Base-by-base conservation (phyloP, 805 yeast species). In the Candida multigemmis region DNA sequence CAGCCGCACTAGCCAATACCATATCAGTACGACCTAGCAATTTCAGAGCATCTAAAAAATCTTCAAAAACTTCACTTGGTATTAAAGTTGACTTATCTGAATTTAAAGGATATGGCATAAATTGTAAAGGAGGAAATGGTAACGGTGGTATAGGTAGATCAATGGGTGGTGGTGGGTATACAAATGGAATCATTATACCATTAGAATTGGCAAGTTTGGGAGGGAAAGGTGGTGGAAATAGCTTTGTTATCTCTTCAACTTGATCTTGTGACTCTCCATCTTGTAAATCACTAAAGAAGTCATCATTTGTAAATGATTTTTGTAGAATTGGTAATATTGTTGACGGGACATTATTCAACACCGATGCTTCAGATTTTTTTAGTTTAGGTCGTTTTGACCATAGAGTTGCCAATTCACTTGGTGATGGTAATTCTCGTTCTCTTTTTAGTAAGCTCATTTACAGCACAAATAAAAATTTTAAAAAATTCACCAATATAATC, bases 1-100 rank as follows among this genome's bases (percentile, higher is more conserved):
- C 67, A 0, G 68, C 67, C 6, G 68, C 68, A 35, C 65, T 56
- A 10, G 68, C 68, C 5, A 59, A 47, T 10, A 60, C 65, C 68
- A 61, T 61, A 29, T 61, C 66, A 9, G 51, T 49, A 21, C 65
- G 37, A 2, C 67, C 67, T 14, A 60, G 40, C 14, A 46, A 29
- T 20, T 49, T 44, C 37, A 46, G 49, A 3, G 67, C 68, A 11
- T 50, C 56, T 12, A 60, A 32, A 29, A 60, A 53, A 14, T 48
- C 42, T 3, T 37, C 35, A 31, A 61, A 58, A 7, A 60, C 61
- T 12, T 58, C 64, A 10, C 25, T 34, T 1, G 68, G 67, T 2
- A 48, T 39, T 16, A 58, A 39, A 3, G 55, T 38, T 2, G 62
- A 47, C 27, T 46, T 36, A 19, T 56, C 60, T 2, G 65, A 47